phyloP scores from a whole-genome alignment of 768 basidiomycete species.

The Pholiota conissans region DNA sequence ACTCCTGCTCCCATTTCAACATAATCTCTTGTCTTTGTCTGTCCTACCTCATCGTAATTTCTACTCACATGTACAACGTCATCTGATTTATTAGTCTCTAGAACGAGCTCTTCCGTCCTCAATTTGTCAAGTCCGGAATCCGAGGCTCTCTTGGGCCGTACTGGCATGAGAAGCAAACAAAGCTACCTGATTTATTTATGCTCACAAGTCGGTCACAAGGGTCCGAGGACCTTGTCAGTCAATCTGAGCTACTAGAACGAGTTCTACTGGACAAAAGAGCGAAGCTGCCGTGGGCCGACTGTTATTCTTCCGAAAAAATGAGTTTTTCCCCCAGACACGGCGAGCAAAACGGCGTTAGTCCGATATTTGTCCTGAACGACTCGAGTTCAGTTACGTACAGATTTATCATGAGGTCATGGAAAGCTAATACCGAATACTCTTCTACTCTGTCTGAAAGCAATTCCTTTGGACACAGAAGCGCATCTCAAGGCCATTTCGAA shows the following conservation, averaged over 20 bases:
- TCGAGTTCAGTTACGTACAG: neutral
- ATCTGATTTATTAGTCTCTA: conserved; percentile 7
- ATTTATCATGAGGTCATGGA: neutral
- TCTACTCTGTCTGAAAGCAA: neutral
- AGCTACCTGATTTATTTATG: neutral
- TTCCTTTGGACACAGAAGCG: neutral
- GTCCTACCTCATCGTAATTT: conserved; percentile 9
- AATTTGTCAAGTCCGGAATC: neutral
- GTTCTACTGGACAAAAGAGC: neutral
- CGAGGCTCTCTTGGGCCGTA: neutral
- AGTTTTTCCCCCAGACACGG: neutral
- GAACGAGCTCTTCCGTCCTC: neutral
- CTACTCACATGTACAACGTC: conserved; percentile 13
- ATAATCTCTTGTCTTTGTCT: conserved; percentile 11
- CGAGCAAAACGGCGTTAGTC: neutral
- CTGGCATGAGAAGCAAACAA: conserved; percentile 1
- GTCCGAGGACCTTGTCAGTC: neutral
- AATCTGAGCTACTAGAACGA: neutral
- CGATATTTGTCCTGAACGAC: neutral
- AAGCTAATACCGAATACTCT: neutral
- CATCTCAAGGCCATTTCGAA: no score
- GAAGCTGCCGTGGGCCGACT: neutral
- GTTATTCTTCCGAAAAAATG: neutral
- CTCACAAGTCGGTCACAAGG: neutral
- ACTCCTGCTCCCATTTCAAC: neutral